Evolutionary conservation across 192 early-diverging fungal genomes (phyloP).

Genomic region (Rhizophagus clarus): DNA sequence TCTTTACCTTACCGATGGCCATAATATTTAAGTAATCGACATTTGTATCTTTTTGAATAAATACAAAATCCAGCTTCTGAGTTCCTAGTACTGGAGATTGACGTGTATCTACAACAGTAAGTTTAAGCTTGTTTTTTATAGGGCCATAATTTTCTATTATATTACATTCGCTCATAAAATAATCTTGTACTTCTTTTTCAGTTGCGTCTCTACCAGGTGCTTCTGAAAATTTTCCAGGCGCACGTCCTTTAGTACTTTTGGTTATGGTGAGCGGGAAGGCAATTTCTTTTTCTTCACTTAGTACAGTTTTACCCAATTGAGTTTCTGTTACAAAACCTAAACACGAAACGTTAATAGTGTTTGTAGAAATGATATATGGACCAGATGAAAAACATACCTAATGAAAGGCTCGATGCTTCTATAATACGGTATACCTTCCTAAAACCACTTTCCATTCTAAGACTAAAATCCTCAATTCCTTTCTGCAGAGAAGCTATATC

Average conservation of each 20-base stretch:
- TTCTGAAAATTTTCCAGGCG: background rate
- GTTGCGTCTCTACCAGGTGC: background rate
- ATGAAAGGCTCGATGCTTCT: too few relatives aligned
- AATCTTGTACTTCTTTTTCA: conserved; percentile 15
- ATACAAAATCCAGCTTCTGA: conserved; percentile 19
- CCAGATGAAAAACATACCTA: too few relatives aligned
- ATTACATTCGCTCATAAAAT: conserved; percentile 17
- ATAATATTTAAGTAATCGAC: conserved; percentile 13
- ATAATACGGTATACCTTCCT: too few relatives aligned
- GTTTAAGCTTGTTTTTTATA: background rate
- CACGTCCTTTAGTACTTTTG: background rate
- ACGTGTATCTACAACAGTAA: background rate
- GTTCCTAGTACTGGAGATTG: background rate
- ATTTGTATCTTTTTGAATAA: background rate
- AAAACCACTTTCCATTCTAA: too few relatives aligned
- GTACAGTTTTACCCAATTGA: background rate
- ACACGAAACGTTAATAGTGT: background rate
- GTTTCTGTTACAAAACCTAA: conserved; percentile 8
- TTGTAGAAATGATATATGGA: too few relatives aligned
- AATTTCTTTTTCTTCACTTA: background rate
- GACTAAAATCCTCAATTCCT: too few relatives aligned
- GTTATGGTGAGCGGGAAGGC: background rate
- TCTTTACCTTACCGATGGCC: conserved; percentile 16
- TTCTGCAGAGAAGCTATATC: too few relatives aligned
- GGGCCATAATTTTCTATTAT: background rate